Percentiles rank a stretch among this genome's conserved stretches.
Conservation (phyloP, 305 asterid species). For the Fraxinus albicans region DNA sequence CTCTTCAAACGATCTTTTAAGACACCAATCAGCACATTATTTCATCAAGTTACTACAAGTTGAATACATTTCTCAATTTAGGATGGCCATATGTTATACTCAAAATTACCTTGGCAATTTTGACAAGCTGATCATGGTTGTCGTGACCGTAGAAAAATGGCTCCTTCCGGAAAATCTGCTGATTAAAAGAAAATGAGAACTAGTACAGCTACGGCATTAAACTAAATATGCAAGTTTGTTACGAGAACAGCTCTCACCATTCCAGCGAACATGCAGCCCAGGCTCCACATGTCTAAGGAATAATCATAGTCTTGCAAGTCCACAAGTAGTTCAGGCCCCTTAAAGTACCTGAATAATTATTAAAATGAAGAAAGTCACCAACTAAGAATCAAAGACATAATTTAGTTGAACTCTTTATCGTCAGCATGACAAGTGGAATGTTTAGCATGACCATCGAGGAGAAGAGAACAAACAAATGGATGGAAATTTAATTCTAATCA, state of each 20-base stretch:
- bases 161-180: conserved; percentile 46
- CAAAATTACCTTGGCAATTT: conserved; percentile 43
- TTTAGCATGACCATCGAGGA: not conserved
- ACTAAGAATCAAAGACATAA: too few relatives aligned
- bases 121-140: conserved; percentile 49
- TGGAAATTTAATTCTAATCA: not conserved
- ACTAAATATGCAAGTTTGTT: not conserved
- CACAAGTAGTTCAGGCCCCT: conserved; percentile 53
- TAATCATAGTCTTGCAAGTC: conserved; percentile 59
- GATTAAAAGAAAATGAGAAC: not conserved
- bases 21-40: not conserved
- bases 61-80: not conserved
- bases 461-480: not conserved
- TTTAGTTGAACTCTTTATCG: not conserved
- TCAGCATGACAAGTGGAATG: not conserved
- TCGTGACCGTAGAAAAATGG: conserved; percentile 51
- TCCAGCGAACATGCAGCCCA: conserved; percentile 64
- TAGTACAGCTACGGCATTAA: not conserved
- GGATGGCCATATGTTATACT: not conserved
- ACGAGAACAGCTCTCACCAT: conserved; percentile 30
- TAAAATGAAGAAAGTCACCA: not conserved
- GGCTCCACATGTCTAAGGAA: conserved; percentile 57
- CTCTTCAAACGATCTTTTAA: not conserved
- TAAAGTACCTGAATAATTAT: conserved; percentile 32
- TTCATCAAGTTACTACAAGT: not conserved